Evolutionary conservation across 441 rosid species (phyloP).

Genomic region (Cnidoscolus chayamansa): DNA sequence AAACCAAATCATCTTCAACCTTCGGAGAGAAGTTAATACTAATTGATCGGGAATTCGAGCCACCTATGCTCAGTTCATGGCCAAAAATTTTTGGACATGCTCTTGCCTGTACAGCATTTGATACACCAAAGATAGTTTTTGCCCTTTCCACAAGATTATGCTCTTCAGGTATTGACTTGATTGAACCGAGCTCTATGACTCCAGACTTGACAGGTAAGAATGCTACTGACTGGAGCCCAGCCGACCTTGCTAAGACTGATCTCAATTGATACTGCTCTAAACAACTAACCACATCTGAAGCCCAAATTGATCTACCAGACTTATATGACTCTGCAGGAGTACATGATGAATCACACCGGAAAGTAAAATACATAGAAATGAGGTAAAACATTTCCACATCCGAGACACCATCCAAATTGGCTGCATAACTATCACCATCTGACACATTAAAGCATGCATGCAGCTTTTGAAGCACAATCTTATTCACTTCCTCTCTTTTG

Average conservation of each 20-base stretch:
- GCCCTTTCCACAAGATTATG: slow-evolving; percentile 48
- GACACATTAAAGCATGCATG: slow-evolving; percentile 60
- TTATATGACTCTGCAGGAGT: slow-evolving; percentile 58
- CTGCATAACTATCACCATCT: slow-evolving; percentile 45
- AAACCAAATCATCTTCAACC: slow-evolving; percentile 59
- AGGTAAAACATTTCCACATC: slow-evolving; percentile 89
- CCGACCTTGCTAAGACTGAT: slow-evolving; percentile 66
- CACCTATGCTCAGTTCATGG: slow-evolving; percentile 67
- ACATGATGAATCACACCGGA: slow-evolving; percentile 47
- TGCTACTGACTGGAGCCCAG: slow-evolving; percentile 71
- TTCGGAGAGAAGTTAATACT: slow-evolving; percentile 80
- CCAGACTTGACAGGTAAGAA: slow-evolving; percentile 76
- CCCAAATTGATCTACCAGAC: slow-evolving; percentile 58
- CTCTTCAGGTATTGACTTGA: slow-evolving; percentile 56
- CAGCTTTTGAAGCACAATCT: slow-evolving; percentile 66
- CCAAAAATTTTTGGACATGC: slow-evolving; percentile 68
- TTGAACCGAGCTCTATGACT: slow-evolving; percentile 85
- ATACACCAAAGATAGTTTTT: slow-evolving; percentile 43
- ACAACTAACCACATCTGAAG: slow-evolving; percentile 42
- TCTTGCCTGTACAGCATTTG: slow-evolving; percentile 42
- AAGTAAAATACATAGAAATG: slow-evolving; percentile 84
- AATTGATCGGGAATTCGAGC: slow-evolving; percentile 55
- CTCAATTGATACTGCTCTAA: slow-evolving; percentile 66
- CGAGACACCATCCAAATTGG: slow-evolving; percentile 66
- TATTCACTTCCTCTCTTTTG: slow-evolving; percentile 63